Base-by-base conservation (phyloP, 768 basidiomycete species). In the Gymnopilus junonius region DNA sequence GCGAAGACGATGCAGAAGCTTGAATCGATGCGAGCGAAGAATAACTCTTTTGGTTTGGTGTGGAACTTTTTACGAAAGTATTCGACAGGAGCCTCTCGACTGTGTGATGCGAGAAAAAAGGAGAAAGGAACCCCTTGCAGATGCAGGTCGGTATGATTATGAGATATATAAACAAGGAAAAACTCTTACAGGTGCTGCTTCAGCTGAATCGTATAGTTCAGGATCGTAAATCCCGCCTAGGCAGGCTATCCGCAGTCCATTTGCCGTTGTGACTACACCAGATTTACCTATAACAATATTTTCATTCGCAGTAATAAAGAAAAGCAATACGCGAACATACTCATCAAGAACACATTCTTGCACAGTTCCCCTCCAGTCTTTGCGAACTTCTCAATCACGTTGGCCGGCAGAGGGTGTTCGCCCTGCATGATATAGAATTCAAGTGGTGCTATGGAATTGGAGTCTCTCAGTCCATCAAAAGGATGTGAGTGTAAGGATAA, bases 351-450 rank as follows among this genome's bases (percentile, higher is more conserved):
- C 8, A 99, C 85, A 70, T 95, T 94, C 65, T 85, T 83, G 72
- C 88, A 89, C 25, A 99, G 70, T 71, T 95, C 89, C 39, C 93
- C 94, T 1, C 89, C 88, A 2, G 88, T 90, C 73, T 86, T 83
- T 20, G 86, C 83, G 70, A 93, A 90, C 72, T 88, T 90, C 65
- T 90, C 87, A 61, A 93, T 85, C 17, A 97, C 88, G 27, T 78
- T 73, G 46, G 83, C 79, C 4, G 95, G 94, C 14, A 98, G 75
- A 1, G 90, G 87, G 66, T 87, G 78, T 57, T 88, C 85, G 17
- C 96, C 96, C 73, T 95, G 89, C 86, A 95, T 95, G 61, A 97
- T 88, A 78, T 97, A 98, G 68, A 94, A 95, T 70, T 93, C 91
- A 17, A 97, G 77, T 11, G 96, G 93, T 29, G 88, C 94, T 97